These are phyloP conservation scores for Sporisorium sorghi DNA, from an alignment of 1,284 basidiomycete genomes.

Conservation along the genomic window DNA sequence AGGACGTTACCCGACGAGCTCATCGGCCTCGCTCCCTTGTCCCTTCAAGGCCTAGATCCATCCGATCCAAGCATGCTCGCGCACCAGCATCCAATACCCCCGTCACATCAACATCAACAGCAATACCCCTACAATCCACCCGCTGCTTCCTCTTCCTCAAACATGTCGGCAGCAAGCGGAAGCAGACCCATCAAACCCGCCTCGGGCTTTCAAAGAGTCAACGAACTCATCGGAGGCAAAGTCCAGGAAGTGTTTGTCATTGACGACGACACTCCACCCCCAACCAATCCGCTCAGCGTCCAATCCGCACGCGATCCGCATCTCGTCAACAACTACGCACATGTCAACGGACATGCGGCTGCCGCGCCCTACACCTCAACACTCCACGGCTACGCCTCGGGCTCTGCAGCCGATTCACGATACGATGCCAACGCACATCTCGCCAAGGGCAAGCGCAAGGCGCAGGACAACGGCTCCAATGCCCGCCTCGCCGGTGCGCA, in stretches of 20 bases:
- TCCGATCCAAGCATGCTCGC: conserved; percentile 39
- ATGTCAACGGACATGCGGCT: conserved; percentile 34
- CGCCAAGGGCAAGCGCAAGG: conserved; percentile 52
- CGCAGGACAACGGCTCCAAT: conserved; percentile 27
- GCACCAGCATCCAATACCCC: conserved; percentile 43
- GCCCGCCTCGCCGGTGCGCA: conserved; percentile 19
- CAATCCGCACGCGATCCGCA: conserved; percentile 45
- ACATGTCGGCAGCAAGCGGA: conserved; percentile 39
- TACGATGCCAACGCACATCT: conserved; percentile 27
- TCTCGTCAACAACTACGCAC: conserved; percentile 45
- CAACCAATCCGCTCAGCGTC: conserved; percentile 49
- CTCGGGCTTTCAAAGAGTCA: conserved; percentile 50
- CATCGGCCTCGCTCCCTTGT: conserved; percentile 25
- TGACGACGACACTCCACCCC: conserved; percentile 56
- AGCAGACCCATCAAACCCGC: conserved; percentile 33
- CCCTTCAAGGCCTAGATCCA: conserved; percentile 23
- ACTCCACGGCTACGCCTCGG: conserved; percentile 18
- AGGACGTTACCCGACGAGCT: conserved; percentile 46
- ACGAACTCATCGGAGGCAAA: conserved; percentile 60
- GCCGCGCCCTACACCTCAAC: conserved; percentile 26
- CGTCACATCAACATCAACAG: conserved; percentile 22
- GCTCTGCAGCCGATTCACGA: conserved; percentile 25
- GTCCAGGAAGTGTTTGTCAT: conserved; percentile 60
- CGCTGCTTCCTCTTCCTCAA: conserved; percentile 6
- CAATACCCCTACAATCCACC: conserved; percentile 28